Conservation (phyloP, 768 basidiomycete species). For the Suillus subaureus region DNA sequence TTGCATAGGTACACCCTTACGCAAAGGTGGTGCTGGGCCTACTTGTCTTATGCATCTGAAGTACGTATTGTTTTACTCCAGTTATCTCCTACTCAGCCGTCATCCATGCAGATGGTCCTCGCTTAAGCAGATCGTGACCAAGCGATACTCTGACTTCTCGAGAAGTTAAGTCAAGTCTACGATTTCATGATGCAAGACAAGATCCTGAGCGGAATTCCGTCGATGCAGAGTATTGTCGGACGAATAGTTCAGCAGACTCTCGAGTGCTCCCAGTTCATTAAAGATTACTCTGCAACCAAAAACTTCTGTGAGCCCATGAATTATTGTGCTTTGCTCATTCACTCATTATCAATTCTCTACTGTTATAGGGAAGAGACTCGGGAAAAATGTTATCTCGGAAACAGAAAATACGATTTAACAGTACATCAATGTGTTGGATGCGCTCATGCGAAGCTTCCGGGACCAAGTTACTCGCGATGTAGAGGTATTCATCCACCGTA, state of each 20-base stretch:
- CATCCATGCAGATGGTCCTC: not conserved
- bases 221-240: not conserved
- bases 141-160: slow-evolving; percentile 1
- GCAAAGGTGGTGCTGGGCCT: slow-evolving; percentile 2
- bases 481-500: not conserved
- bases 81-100: too few species aligned
- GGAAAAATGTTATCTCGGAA: not conserved
- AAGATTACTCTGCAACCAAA: slow-evolving; percentile 7
- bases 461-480: not conserved
- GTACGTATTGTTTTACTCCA: not conserved
- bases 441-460: not conserved
- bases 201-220: not conserved
- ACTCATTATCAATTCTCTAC: not conserved
- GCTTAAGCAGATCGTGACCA: slow-evolving; percentile 1
- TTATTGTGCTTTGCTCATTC: not conserved
- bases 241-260: slow-evolving; percentile 4
- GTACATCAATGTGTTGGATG: slow-evolving; percentile 26
- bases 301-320: slow-evolving; percentile 7
- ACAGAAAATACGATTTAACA: not conserved
- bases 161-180: slow-evolving; percentile 6
- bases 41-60: not conserved
- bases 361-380: slow-evolving; percentile 1
- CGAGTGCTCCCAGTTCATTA: slow-evolving; percentile 12
- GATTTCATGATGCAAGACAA: slow-evolving; percentile 2
- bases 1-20: slow-evolving; percentile 4